Base-by-base conservation (phyloP, 148 eudicot species). In the Hydrangea macrophylla region DNA sequence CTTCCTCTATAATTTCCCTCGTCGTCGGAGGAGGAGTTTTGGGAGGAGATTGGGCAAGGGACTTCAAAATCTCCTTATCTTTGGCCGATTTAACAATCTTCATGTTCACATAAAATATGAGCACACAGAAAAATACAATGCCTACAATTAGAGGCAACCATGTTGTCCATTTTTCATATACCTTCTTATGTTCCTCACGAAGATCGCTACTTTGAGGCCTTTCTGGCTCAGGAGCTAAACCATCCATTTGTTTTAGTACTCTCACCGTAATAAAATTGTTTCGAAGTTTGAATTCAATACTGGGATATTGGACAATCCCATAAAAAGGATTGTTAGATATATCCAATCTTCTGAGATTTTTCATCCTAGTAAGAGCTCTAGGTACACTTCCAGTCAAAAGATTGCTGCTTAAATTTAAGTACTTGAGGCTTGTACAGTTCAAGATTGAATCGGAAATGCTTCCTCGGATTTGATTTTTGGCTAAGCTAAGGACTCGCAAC, bases 361-460 rank as follows among this genome's bases (percentile, higher is more conserved):
- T 70, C 12, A 78, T 20, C 70, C 58, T 78, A 35, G 36, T 58
- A n/a, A 69, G 64, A 68, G 66, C 74, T 27, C 40, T 39, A n/a
- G 77, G 67, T 26, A 60, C 65, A 22, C 55, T 69, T 20, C 81
- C 81, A 62, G 24, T 48, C 51, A 77, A 63, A 18, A 58, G 68
- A 26, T 77, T 77, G 65, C 50, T 48, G 64, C 77, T 72, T n/a
- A 77, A 31, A 62, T 77, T 70, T 23, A 77, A 39, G 25, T 67
- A 58, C n/a, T 1, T 63, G 45, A 77, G 44, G 25, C 50, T 62
- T 48, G 33, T 63, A 50, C 81, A 77, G 9, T 55, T 48, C 55
- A 57, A 20, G 7, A 77, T 68, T 1, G 76, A 72, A 1, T 68
- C 69, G 35, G 74, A 67, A 25, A 78, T 58, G 37, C 15, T 40